Evolutionary conservation across 2,329 filamentous ascomycete genomes (phyloP), one percentile per base, ranked within the genome.

Genomic region (Nectriaceae sp.): DNA sequence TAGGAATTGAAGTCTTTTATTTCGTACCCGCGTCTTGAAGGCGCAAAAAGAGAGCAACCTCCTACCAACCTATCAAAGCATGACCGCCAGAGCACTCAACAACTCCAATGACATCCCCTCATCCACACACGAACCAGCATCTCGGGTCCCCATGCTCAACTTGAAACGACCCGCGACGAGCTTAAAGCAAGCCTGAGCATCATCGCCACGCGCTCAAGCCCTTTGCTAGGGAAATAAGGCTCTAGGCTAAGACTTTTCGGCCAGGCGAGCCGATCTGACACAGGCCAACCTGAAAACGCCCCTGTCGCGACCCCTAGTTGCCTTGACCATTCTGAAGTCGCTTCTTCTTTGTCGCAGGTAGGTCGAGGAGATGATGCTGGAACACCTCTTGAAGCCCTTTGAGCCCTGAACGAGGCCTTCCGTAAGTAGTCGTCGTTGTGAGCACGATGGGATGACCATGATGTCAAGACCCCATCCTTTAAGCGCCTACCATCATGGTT

Each of bases 241-340:
- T 42, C 22, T 39, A 33, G 37, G 37, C 21, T n/a, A 40, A 24
- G 38, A 15, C 33, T 48, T 58, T 47, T 57, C 47, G 49, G 50
- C 50, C 36, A 31, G 4, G 18, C 44, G 29, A 42, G 49, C 59
- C 55, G 59, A 61, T 61, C 56, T 59, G 56, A 59, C 49, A 60
- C 59, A 49, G 44, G 11, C 33, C 26, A 31, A 31, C 26, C n/a
- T n/a, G n/a, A 31, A 10, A 10, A 8, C 26, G 26, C 26, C 26
- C 26, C 26, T 31, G 26, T 8, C 26, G 26, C 10, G 10, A 15
- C 26, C 26, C 26, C 15, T 10, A 31, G 26, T 15, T 31, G 26
- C 26, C 26, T 31, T 8, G 26, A 31, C 26, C 26, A 8, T 31
- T 31, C 26, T 15, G n/a, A 31, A 15, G 26, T 10, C 10, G 26